Evolutionary conservation across 2,329 filamentous ascomycete species (phyloP), one percentile per base, ranked within the genome.

Genomic region (Penicillium sp.): DNA sequence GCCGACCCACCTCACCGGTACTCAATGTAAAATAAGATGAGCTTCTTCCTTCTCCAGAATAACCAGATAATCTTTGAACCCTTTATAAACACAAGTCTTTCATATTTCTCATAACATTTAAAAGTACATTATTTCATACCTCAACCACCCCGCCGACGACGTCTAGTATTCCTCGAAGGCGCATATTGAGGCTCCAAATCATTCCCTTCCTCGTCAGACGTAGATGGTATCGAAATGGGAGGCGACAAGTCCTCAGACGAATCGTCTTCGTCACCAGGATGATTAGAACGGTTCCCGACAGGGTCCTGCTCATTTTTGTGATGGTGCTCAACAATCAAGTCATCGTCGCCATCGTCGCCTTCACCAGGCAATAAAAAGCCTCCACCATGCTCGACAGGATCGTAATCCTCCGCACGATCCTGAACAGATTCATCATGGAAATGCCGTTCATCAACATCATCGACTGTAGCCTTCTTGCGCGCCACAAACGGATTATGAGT

Each of bases 401-500:
- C 55, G 37, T 41, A 22, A 31, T 68, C 67, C 39, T 72, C 70
- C 13, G 59, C 57, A 10, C 53, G 48, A n/a, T 67, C 56, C 31
- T 63, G 56, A 6, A 49, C 48, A 44, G 47, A 46, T 35, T 59
- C 56, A 29, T 53, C 52, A 22, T 27, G 35, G n/a, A 57, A 52
- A 33, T 68, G 63, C 16, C 67, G 63, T 19, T 57, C 52, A 5
- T 56, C 52, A 21, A 48, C 19, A 35, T 52, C 48, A 14, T 57
- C 56, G 2, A 27, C 26, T 9, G 56, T 41, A 16, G 62, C 48
- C 45, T 62, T 55, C 24, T 46, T 39, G 10, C 62, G 55, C 13
- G 45, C 63, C 1, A 69, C 62, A 60, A 77, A 77, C 1, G 75
- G 74, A 57, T 77, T 77, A 45, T 69, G 61, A 5, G 64, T 55